A percentile compares a stretch with the other conserved stretches of the same genome.
phyloP scores from a whole-genome alignment of 306 rosid genomes.

The Psophocarpus tetragonolobus region DNA sequence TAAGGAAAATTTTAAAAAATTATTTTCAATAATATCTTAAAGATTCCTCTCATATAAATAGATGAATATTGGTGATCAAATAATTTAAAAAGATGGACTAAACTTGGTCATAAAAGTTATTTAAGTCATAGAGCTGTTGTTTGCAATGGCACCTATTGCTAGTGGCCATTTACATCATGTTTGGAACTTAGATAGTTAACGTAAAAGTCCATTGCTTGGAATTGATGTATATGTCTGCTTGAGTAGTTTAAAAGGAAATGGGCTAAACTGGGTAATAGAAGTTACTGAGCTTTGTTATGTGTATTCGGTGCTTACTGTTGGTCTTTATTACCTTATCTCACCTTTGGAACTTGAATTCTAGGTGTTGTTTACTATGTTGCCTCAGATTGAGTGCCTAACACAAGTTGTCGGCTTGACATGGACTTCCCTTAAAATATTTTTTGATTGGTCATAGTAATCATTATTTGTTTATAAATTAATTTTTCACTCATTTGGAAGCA shows the following conservation, averaged over 20 bases:
- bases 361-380: slow-evolving; percentile 20
- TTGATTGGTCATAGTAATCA: slow-evolving; percentile 22
- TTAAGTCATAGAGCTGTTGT: background rate
- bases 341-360: slow-evolving; percentile 20
- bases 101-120: background rate
- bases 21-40: background rate
- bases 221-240: too few relatives aligned
- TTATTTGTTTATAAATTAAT: slow-evolving; percentile 16
- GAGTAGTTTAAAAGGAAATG: too few relatives aligned
- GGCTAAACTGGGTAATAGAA: too few relatives aligned
- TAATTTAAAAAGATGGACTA: background rate
- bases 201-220: too few relatives aligned
- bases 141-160: too few relatives aligned
- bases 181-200: too few relatives aligned
- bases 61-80: background rate
- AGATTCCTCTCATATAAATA: background rate
- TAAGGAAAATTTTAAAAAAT: background rate
- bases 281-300: too few relatives aligned
- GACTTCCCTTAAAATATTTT: slow-evolving; percentile 27
- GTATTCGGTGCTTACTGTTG: background rate
- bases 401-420: slow-evolving; percentile 11
- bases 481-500: slow-evolving; percentile 24
- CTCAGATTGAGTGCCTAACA: slow-evolving; percentile 11
- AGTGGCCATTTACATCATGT: too few relatives aligned
- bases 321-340: slow-evolving; percentile 7